Evolutionary conservation across 2,329 filamentous ascomycete species (phyloP), one percentile per base, ranked within the genome.

Genomic region (Xylariaceae sp.): DNA sequence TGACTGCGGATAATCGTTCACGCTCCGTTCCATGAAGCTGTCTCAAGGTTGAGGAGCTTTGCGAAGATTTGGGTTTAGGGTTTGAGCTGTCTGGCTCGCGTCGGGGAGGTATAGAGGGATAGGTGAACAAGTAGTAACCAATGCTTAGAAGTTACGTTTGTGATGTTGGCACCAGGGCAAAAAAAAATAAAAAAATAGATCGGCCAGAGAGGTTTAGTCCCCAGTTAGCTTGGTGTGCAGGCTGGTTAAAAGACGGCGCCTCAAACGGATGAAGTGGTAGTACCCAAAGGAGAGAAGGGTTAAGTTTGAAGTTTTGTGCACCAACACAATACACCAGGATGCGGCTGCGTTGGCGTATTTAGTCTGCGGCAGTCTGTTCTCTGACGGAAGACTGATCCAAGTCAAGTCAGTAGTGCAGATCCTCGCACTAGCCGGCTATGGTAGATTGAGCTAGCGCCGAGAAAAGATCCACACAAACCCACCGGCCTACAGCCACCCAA

Each of bases 1-100:
- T 88, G 85, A 82, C 81, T 89, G 85, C 81, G 85, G 80, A 75
- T 87, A 90, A 70, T 88, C 85, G 74, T 83, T 71, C 66, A 81
- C 77, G 77, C 70, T 71, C 67, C 76, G 76, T 73, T 80, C 77
- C 77, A 79, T 79, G 72, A 65, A 68, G 64, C 50, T 63, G 50
- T 59, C 55, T 55, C 47, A 44, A 55, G 49, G 54, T 58, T 54
- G 40, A 58, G 57, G 54, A 59, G 58, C 55, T 60, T 56, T n/a
- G n/a, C n/a, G n/a, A n/a, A n/a, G n/a, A n/a, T n/a, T n/a, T n/a
- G n/a, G n/a, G n/a, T n/a, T n/a, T n/a, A n/a, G n/a, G n/a, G n/a
- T n/a, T n/a, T n/a, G n/a, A n/a, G n/a, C n/a, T n/a, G n/a, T n/a
- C n/a, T n/a, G n/a, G n/a, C n/a, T n/a, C n/a, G n/a, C n/a, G n/a